phyloP scores from a whole-genome alignment of 2,329 filamentous ascomycete genomes.

The Aspergillus eucalypticola region DNA sequence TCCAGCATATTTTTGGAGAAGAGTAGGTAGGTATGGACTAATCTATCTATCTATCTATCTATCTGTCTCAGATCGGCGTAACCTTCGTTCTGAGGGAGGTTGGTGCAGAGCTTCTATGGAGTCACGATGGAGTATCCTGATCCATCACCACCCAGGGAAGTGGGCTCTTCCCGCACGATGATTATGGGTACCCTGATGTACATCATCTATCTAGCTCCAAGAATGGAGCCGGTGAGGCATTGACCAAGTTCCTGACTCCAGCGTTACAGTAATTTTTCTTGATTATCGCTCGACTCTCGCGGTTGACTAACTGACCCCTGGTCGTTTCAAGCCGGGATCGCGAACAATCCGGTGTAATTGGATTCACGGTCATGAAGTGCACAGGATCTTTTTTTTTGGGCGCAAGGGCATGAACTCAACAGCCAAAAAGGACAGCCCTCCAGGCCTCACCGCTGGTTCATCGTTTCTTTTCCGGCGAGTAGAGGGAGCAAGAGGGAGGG shows the following conservation, averaged over 20 bases:
- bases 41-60: too few relatives aligned
- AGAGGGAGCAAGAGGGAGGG: conserved; percentile 5
- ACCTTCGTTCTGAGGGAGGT: background rate
- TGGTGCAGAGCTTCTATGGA: background rate
- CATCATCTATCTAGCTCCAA: conserved; percentile 2
- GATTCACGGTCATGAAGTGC: background rate
- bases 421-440: conserved; percentile 1
- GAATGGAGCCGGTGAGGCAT: conserved; percentile 8
- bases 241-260: background rate
- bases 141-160: background rate
- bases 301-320: background rate
- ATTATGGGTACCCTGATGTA: background rate
- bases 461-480: conserved; percentile 1
- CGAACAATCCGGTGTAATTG: conserved; percentile 5
- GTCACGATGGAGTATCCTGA: background rate
- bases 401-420: conserved; percentile 6
- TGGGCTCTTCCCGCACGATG: conserved; percentile 5
- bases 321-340: background rate
- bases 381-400: conserved; percentile 1
- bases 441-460: conserved; percentile 23
- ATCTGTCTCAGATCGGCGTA: too few relatives aligned
- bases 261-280: background rate
- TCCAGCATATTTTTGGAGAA: background rate
- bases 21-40: background rate
- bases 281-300: background rate